phyloP scores from a whole-genome alignment of 2,329 filamentous ascomycete genomes.

The Decorospora gaudefroyi region DNA sequence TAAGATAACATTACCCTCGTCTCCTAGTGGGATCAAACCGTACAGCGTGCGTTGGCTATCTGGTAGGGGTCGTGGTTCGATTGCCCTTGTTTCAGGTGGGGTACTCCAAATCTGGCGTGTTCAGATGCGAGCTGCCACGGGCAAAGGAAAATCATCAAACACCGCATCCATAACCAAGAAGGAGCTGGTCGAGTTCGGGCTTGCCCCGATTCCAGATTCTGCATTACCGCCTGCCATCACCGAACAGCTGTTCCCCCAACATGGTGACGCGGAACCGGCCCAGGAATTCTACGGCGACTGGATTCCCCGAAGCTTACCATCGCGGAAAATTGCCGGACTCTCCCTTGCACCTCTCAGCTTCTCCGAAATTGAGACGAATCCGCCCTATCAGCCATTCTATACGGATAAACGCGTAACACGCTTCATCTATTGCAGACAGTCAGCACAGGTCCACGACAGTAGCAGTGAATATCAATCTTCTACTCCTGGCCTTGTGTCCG shows the following conservation, averaged over 20 bases:
- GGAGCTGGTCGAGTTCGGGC: constrained; percentile 68
- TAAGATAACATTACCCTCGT: constrained; percentile 68
- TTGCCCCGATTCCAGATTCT: constrained; percentile 66
- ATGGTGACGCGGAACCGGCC: constrained; percentile 30
- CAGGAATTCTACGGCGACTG: constrained; percentile 43
- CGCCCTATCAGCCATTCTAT: constrained; percentile 94
- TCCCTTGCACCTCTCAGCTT: constrained; percentile 59
- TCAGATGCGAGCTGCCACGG: constrained; percentile 54
- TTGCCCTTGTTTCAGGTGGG: constrained; percentile 69
- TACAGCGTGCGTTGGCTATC: constrained; percentile 69
- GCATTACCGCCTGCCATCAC: constrained; percentile 43
- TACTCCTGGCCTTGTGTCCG: constrained; percentile 28
- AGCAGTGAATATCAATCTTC: constrained; percentile 30
- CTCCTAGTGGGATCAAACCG: constrained; percentile 58
- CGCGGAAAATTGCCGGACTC: constrained; percentile 23
- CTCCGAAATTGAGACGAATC: constrained; percentile 94
- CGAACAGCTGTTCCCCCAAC: constrained; percentile 38
- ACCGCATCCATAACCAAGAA: constrained; percentile 55
- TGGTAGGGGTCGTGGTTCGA: constrained; percentile 63
- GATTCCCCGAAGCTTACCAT: constrained; percentile 40
- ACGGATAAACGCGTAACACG: constrained; percentile 84
- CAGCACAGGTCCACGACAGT: constrained; percentile 25
- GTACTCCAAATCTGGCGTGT: constrained; percentile 68
- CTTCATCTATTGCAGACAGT: constrained; percentile 62
- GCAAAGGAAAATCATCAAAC: constrained; percentile 49